Percentiles rank a stretch among this genome's conserved stretches.
These are phyloP conservation scores for Cornus suecica DNA, from an alignment of 148 eudicot genomes.

Conservation along the genomic window DNA sequence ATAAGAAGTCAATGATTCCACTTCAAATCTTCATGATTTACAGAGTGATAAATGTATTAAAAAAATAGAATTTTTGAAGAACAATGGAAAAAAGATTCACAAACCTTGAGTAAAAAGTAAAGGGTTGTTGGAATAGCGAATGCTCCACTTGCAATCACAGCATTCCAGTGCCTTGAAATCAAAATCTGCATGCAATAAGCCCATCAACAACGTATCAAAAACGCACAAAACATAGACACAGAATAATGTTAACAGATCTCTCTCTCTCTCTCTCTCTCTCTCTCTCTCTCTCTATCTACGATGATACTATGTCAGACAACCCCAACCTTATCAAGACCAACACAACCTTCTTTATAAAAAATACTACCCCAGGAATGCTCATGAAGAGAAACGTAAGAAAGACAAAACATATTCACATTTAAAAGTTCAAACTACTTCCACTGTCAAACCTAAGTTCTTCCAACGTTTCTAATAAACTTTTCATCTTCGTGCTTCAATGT, in stretches of 20 bases:
- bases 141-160: slow-evolving; percentile 73
- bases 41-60: too few species aligned
- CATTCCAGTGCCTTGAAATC: slow-evolving; percentile 61
- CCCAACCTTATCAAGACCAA: background rate
- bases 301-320: background rate
- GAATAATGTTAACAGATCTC: background rate
- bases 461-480: too few species aligned
- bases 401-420: background rate
- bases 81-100: slow-evolving; percentile 2
- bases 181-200: slow-evolving; percentile 58
- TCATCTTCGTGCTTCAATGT: too few species aligned
- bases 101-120: slow-evolving; percentile 73
- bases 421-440: background rate
- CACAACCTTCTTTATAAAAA: background rate
- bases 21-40: too few species aligned
- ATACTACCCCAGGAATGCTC: background rate
- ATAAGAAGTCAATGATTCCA: too few species aligned
- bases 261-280: background rate
- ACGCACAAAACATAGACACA: background rate
- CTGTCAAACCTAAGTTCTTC: background rate
- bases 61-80: background rate
- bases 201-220: slow-evolving; percentile 11
- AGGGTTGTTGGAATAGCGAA: slow-evolving; percentile 74
- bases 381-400: background rate
- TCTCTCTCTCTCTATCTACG: too few species aligned